Evolutionary conservation across 2,329 filamentous ascomycete genomes (phyloP).

Genomic region (Aspergillus sp.): DNA sequence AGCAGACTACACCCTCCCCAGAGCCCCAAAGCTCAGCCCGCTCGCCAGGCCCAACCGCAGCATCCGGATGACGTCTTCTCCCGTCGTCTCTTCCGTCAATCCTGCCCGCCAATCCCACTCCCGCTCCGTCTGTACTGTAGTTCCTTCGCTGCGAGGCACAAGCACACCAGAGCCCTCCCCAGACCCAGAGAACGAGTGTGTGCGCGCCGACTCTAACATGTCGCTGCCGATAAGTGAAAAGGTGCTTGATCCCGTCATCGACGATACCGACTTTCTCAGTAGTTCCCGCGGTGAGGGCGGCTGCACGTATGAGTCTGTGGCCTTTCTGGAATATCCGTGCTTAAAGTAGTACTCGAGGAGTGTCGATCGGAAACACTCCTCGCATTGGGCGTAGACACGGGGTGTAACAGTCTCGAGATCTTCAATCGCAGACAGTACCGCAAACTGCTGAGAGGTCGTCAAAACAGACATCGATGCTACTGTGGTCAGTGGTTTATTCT

Average conservation of each 20-base stretch:
- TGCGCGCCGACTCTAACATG: conserved; percentile 57
- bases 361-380: conserved; percentile 75
- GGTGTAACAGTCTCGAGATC: conserved; percentile 74
- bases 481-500: conserved; percentile 14
- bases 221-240: conserved; percentile 73
- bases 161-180: conserved; percentile 56
- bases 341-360: conserved; percentile 66
- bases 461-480: conserved; percentile 59
- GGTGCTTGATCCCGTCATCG: conserved; percentile 55
- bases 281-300: conserved; percentile 62
- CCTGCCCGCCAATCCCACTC: conserved; percentile 72
- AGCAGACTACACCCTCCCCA: conserved; percentile 25
- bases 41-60: conserved; percentile 66
- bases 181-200: conserved; percentile 43
- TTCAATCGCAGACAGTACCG: conserved; percentile 73
- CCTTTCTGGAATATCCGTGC: conserved; percentile 38
- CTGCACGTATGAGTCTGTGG: conserved; percentile 21
- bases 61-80: conserved; percentile 69
- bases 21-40: conserved; percentile 58
- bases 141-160: conserved; percentile 30
- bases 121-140: conserved; percentile 45
- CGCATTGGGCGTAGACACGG: conserved; percentile 70
- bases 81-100: conserved; percentile 58
- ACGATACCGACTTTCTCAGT: conserved; percentile 62
- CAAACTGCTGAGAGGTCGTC: conserved; percentile 70